phyloP scores from a whole-genome alignment of 331 rosid species.

The Rhamnella rubrinervis region DNA sequence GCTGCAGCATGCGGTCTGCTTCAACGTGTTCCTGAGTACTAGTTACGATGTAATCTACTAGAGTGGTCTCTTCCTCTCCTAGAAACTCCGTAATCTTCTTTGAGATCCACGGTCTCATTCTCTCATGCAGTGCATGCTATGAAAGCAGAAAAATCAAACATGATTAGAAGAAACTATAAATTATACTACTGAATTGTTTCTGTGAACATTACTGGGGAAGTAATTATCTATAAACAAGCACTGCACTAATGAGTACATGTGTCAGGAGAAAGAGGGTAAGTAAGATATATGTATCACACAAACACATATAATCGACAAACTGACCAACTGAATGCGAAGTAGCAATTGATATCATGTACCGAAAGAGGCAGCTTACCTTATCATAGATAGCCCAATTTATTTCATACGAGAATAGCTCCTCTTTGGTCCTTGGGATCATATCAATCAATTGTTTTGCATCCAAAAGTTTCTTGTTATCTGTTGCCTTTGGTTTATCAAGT shows the following conservation, averaged over 20 bases:
- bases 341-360: background rate
- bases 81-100: constrained; percentile 87
- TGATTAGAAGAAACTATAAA: background rate
- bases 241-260: background rate
- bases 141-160: constrained; percentile 9
- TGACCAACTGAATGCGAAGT: constrained; percentile 15
- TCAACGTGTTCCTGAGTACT: constrained; percentile 90
- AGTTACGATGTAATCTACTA: constrained; percentile 92
- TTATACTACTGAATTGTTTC: background rate
- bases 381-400: constrained; percentile 92
- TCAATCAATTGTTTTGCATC: constrained; percentile 94
- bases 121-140: constrained; percentile 86
- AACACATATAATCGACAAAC: too few relatives aligned
- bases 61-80: constrained; percentile 92
- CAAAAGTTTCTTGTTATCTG: constrained; percentile 75
- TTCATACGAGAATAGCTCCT: constrained; percentile 88
- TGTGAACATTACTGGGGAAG: too few relatives aligned
- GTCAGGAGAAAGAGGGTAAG: background rate
- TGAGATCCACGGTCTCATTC: constrained; percentile 99
- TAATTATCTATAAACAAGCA: too few relatives aligned
- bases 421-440: constrained; percentile 97
- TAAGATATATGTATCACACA: too few relatives aligned
- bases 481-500: constrained; percentile 55
- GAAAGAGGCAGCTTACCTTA: constrained; percentile 46
- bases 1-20: constrained; percentile 90